Base-by-base conservation (phyloP, 208 protist species). In the Hexamita inflata region DNA sequence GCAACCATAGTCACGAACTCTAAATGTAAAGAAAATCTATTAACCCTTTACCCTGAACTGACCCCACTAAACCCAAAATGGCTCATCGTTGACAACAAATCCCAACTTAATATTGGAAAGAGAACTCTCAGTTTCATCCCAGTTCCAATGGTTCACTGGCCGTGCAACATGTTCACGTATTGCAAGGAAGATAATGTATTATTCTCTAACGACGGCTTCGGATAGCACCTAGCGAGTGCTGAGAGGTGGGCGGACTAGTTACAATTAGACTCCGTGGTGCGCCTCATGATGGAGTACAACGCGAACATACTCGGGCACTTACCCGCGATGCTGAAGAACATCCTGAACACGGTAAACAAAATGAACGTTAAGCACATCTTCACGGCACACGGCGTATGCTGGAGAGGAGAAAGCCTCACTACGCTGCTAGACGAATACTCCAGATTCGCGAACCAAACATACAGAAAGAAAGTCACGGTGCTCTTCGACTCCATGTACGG, bases 401-500 rank as follows among this genome's bases (percentile, higher is more conserved):
- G 64, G 64, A 7, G 64, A 28, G 35, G 35, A 15, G 64, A 70
- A 9, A 15, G 4, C 11, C 15, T 70, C 2, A 34, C 11, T 45
- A 11, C 9, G 2, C 30, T 34, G 11, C 15, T 70, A 30, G 40
- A 35, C 2, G 64, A 70, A 34, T 70, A 70, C 42, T 15, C 2
- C 35, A n/a, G 11, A 57, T 70, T 15, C 11, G n/a, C 64, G n/a
- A 40, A 70, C 9, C 4, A n/a, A n/a, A 35, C 24, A n/a, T n/a
- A n/a, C n/a, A n/a, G n/a, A 38, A 45, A 70, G 9, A 70, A 70
- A 38, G 35, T 70, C 35, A 45, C 35, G 38, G 15, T 70, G 4
- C 4, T 70, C 35, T n/a, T 45, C n/a, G 64, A 70, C 40, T 45
- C 30, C 9, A 70, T 70, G 64, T 70, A 70, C 42, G 64, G 64